Conservation (phyloP, 371 early-diverging fungal genomes). For the Mycotypha africana region DNA sequence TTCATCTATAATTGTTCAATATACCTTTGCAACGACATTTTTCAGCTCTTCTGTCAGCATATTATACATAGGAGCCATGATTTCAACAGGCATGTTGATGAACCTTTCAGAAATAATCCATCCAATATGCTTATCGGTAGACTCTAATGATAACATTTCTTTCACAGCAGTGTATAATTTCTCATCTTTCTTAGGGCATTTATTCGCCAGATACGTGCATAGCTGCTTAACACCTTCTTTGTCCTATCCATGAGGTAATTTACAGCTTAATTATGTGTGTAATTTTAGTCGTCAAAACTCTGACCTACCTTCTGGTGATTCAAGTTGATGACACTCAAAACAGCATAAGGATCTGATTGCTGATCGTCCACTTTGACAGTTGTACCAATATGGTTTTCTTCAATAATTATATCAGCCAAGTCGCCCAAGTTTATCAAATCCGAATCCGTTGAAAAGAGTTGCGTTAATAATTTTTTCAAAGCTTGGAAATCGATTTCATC, state of each 20-base stretch:
- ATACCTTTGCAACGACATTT: slow-evolving; percentile 69
- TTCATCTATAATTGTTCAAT: neutral
- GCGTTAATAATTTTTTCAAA: slow-evolving; percentile 76
- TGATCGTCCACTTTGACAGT: slow-evolving; percentile 84
- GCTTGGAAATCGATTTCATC: slow-evolving; percentile 88
- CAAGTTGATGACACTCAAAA: slow-evolving; percentile 78
- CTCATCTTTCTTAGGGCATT: slow-evolving; percentile 53
- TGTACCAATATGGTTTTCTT: slow-evolving; percentile 79
- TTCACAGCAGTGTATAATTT: slow-evolving; percentile 33
- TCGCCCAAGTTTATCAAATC: slow-evolving; percentile 68
- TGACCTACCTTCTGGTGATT: slow-evolving; percentile 49
- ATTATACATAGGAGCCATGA: slow-evolving; percentile 83
- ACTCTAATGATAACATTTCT: slow-evolving; percentile 36
- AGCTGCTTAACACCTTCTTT: slow-evolving; percentile 52
- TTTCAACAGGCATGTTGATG: slow-evolving; percentile 94
- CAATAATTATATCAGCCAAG: slow-evolving; percentile 82
- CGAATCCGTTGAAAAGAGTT: slow-evolving; percentile 77
- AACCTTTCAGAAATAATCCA: slow-evolving; percentile 86
- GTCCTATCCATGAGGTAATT: too few relatives aligned
- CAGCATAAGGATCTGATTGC: slow-evolving; percentile 85
- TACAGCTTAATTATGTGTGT: slow-evolving; percentile 3
- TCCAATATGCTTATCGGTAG: slow-evolving; percentile 45
- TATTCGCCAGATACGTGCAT: slow-evolving; percentile 56
- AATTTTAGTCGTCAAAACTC: too few relatives aligned
- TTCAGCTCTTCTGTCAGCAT: slow-evolving; percentile 84